Evolutionary conservation across 768 basidiomycete species (phyloP), one percentile per base, ranked within the genome.

Genomic region (Rhizopogon vesiculosus): DNA sequence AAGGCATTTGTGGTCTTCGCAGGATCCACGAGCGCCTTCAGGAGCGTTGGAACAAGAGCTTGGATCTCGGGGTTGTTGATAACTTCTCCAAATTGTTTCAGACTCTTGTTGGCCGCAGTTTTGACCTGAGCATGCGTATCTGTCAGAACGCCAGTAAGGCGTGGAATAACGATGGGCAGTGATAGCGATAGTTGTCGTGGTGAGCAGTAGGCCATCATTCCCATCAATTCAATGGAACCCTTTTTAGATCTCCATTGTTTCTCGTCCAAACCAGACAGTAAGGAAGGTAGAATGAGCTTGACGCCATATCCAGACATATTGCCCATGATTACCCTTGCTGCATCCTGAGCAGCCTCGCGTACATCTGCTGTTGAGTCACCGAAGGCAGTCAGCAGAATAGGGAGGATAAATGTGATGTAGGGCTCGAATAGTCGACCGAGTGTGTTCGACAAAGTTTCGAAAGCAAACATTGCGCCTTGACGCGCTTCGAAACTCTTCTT

Each of bases 181-280:
- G 96, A 98, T 18, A 93, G 77, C 0, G 97, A 97, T 15, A 98
- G 81, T 70, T 99, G 97, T 40, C 86, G 83, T 1, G 96, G 97
- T 8, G 97, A 93, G 68, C 95, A 96, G 71, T 96, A 98, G 1
- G 97, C 97, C 95, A 98, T 98, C 81, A 94, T 91, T 22, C 97
- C 97, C 56, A 99, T 75, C 6, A 98, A 74, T 68, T 99, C 97
- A 58, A 98, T 98, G 7, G 95, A 95, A 2, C 96, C 97, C 69
- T 91, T 91, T 76, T 98, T 98, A 1, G 93, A 92, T 13, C 97
- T 81, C 97, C 97, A 98, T 65, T 98, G 96, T 67, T 96, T 98
- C 69, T 98, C 97, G 61, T 98, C 95, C 51, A 98, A 74, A 22
- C 94, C 95, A 40, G 86, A 86, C 9, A 99, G 78, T 19, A 99